Conservation (phyloP, 2,329 filamentous ascomycete genomes). For the Aspergillus amoenus region DNA sequence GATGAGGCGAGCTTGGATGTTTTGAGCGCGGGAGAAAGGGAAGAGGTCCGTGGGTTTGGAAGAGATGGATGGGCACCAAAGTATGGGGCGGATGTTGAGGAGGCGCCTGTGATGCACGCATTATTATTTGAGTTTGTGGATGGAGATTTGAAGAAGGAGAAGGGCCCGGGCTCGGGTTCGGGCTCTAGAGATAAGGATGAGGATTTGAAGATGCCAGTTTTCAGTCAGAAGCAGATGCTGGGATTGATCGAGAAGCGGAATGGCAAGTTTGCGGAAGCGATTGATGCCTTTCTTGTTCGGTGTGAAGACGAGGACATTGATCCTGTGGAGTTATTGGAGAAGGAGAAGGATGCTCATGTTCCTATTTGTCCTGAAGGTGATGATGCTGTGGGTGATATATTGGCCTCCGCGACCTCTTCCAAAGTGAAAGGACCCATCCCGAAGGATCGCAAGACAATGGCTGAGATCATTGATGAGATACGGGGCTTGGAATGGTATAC, state of each 20-base stretch:
- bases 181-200: slow-evolving; percentile 71
- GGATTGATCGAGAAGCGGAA: slow-evolving; percentile 87
- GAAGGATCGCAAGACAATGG: slow-evolving; percentile 72
- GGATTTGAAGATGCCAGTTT: slow-evolving; percentile 86
- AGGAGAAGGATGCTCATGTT: slow-evolving; percentile 60
- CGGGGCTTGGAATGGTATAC: slow-evolving; percentile 84
- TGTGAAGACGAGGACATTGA: slow-evolving; percentile 65
- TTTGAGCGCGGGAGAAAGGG: slow-evolving; percentile 59
- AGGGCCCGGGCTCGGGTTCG: slow-evolving; percentile 61
- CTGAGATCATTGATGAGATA: slow-evolving; percentile 82
- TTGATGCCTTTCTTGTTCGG: slow-evolving; percentile 73
- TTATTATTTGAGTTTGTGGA: slow-evolving; percentile 91
- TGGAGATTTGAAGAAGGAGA: slow-evolving; percentile 81
- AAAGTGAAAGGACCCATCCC: slow-evolving; percentile 72
- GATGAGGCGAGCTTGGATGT: slow-evolving; percentile 81
- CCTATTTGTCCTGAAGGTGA: slow-evolving; percentile 55
- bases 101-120: slow-evolving; percentile 48
- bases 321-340: slow-evolving; percentile 64
- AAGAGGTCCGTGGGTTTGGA: slow-evolving; percentile 62
- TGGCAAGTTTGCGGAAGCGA: slow-evolving; percentile 72
- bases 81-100: slow-evolving; percentile 12
- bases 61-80: slow-evolving; percentile 47
- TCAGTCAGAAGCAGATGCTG: slow-evolving; percentile 89
- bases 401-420: slow-evolving; percentile 25
- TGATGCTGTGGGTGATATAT: slow-evolving; percentile 21